These are phyloP conservation scores for Pulveroboletus sp. DNA, from an alignment of 768 basidiomycete genomes.

Conservation along the genomic window DNA sequence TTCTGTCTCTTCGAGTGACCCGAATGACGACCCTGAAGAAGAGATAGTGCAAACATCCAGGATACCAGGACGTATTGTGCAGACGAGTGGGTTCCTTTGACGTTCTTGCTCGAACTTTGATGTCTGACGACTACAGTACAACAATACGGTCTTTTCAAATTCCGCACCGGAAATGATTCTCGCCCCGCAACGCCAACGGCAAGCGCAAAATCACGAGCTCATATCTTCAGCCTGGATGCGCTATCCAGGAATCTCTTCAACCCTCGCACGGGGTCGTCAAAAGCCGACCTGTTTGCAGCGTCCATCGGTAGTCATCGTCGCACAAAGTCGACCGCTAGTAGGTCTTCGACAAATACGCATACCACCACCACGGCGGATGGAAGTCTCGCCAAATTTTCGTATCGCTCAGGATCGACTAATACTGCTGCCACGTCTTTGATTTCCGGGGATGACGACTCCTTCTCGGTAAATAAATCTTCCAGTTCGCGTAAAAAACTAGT, in stretches of 20 bases:
- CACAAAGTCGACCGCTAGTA: constrained; percentile 61
- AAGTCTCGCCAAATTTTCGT: constrained; percentile 68
- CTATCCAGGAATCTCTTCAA: constrained; percentile 88
- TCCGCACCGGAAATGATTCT: constrained; percentile 71
- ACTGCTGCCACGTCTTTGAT: constrained; percentile 61
- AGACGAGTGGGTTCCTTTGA: constrained; percentile 63
- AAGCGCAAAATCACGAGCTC: constrained; percentile 63
- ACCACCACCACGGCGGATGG: constrained; percentile 66
- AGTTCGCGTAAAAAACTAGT: constrained; percentile 46
- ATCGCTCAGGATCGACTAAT: constrained; percentile 62
- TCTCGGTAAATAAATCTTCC: constrained; percentile 41
- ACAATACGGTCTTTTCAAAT: constrained; percentile 86
- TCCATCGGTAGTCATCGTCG: constrained; percentile 63
- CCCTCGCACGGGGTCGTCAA: constrained; percentile 59
- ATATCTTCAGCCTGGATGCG: constrained; percentile 87
- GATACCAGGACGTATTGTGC: constrained; percentile 70
- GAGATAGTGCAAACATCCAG: constrained; percentile 77
- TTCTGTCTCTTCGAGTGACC: constrained; percentile 70
- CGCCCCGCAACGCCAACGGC: constrained; percentile 84
- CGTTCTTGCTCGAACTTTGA: neutral
- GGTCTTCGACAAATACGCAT: constrained; percentile 69
- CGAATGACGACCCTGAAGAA: constrained; percentile 69
- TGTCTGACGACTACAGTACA: constrained; percentile 51
- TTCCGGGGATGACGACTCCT: constrained; percentile 58
- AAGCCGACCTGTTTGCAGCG: constrained; percentile 73